Conservation (phyloP, 352 stramenopile genomes). For the Globisporangium cederbergense region DNA sequence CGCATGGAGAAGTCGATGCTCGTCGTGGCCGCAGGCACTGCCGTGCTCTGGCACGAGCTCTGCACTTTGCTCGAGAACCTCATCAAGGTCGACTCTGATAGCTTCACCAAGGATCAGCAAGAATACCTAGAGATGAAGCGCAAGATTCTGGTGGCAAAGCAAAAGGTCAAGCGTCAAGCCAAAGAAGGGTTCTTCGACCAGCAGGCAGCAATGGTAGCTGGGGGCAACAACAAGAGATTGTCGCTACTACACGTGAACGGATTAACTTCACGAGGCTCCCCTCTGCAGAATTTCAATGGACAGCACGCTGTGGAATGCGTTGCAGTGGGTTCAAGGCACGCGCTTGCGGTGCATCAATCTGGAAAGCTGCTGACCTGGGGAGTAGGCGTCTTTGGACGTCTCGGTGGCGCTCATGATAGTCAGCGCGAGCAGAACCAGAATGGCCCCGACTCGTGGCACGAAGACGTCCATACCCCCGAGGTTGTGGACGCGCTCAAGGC, state of each 20-base stretch:
- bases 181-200: slow-evolving; percentile 34
- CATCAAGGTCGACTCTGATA: slow-evolving; percentile 29
- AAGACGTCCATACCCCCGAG: slow-evolving; percentile 45
- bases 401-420: slow-evolving; percentile 33
- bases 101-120: slow-evolving; percentile 30
- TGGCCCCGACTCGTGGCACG: slow-evolving; percentile 48
- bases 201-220: neutral
- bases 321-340: slow-evolving; percentile 65
- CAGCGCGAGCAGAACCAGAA: slow-evolving; percentile 14
- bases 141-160: slow-evolving; percentile 44
- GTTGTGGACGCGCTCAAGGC: slow-evolving; percentile 34
- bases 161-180: slow-evolving; percentile 57
- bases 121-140: slow-evolving; percentile 66
- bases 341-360: slow-evolving; percentile 55
- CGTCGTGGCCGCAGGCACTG: slow-evolving; percentile 29
- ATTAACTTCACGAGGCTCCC: slow-evolving; percentile 46
- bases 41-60: slow-evolving; percentile 50
- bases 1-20: slow-evolving; percentile 38
- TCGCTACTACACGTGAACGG: slow-evolving; percentile 40
- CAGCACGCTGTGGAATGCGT: slow-evolving; percentile 54
- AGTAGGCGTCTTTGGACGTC: slow-evolving; percentile 61
- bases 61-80: slow-evolving; percentile 42
- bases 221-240: slow-evolving; percentile 3
- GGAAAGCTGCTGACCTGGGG: slow-evolving; percentile 71
- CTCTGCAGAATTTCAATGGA: slow-evolving; percentile 40